Evolutionary conservation across 1,284 basidiomycete genomes (phyloP).

Genomic region (Puccinia brachypodii): DNA sequence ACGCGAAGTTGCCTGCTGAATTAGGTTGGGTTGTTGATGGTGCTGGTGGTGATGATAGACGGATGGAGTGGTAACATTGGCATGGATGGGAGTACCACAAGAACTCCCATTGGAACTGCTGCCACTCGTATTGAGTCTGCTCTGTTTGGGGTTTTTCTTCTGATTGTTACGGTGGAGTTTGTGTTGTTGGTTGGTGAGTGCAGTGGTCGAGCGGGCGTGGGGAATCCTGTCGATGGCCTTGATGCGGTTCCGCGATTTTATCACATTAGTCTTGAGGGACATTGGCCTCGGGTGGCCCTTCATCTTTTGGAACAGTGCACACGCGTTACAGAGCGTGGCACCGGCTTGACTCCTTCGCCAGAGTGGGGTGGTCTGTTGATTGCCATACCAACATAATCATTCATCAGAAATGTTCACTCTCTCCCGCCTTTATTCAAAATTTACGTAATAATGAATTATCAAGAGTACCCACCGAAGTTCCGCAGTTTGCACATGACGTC

Average conservation of each 20-base stretch:
- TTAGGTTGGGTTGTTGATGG: constrained; percentile 12
- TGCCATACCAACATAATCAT: not conserved
- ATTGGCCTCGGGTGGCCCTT: constrained; percentile 56
- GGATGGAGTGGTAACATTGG: not conserved
- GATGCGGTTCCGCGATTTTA: constrained; percentile 55
- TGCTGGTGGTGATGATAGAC: not conserved
- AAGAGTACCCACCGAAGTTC: not conserved
- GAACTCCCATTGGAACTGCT: not conserved
- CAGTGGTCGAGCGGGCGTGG: not conserved
- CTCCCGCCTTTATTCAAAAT: not conserved
- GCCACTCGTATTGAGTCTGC: not conserved
- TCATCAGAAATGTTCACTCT: not conserved
- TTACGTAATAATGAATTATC: not conserved
- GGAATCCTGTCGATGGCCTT: constrained; percentile 49
- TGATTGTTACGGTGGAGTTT: no score
- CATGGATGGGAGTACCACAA: not conserved
- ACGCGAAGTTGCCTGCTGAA: not conserved
- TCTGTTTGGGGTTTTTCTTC: not conserved
- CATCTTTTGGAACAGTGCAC: constrained; percentile 57
- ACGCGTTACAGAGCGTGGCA: constrained; percentile 56
- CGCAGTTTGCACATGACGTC: constrained; percentile 24
- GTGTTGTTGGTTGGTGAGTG: not conserved
- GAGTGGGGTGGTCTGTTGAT: constrained; percentile 53
- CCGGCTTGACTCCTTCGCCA: constrained; percentile 55
- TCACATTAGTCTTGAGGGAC: constrained; percentile 56